Evolutionary conservation across 331 rosid species (phyloP).

Genomic region (Saraca asoca): DNA sequence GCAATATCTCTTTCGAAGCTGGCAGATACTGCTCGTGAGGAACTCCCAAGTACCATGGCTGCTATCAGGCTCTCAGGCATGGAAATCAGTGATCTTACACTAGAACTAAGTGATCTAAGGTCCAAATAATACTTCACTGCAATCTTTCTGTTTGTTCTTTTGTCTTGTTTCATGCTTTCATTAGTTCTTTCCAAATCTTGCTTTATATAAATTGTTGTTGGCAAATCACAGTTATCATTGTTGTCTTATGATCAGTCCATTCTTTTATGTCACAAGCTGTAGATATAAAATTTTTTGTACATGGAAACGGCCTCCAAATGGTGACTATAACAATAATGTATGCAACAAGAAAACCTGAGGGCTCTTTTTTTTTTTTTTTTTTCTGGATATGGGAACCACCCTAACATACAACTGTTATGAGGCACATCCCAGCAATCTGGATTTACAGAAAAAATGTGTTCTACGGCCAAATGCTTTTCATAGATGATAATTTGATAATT

Average conservation of each 20-base stretch:
- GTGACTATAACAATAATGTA: neutral
- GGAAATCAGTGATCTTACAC: conserved; percentile 92
- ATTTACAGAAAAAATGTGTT: too few relatives aligned
- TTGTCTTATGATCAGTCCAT: neutral
- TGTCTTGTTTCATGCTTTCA: conserved; percentile 20
- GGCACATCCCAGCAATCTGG: too few relatives aligned
- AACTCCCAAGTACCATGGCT: conserved; percentile 97
- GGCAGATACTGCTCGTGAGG: conserved; percentile 92
- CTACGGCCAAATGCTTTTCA: too few relatives aligned
- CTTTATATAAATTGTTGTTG: conserved; percentile 3
- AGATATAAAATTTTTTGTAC: neutral
- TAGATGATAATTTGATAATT: too few relatives aligned
- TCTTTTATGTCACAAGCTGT: conserved; percentile 4
- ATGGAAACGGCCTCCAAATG: neutral
- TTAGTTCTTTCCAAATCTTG: conserved; percentile 33
- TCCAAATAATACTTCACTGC: conserved; percentile 34
- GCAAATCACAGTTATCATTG: neutral
- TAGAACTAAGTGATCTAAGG: conserved; percentile 82
- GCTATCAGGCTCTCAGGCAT: conserved; percentile 95
- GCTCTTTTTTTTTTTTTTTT: too few relatives aligned
- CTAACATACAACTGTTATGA: too few relatives aligned
- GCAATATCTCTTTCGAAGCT: conserved; percentile 88
- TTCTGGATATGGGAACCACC: too few relatives aligned
- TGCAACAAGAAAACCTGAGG: too few relatives aligned
- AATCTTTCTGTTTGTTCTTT: neutral